A percentile compares a stretch with the other conserved stretches of the same genome.
phyloP scores from a whole-genome alignment of 345 rosid species.

The Euclidium syriacum region DNA sequence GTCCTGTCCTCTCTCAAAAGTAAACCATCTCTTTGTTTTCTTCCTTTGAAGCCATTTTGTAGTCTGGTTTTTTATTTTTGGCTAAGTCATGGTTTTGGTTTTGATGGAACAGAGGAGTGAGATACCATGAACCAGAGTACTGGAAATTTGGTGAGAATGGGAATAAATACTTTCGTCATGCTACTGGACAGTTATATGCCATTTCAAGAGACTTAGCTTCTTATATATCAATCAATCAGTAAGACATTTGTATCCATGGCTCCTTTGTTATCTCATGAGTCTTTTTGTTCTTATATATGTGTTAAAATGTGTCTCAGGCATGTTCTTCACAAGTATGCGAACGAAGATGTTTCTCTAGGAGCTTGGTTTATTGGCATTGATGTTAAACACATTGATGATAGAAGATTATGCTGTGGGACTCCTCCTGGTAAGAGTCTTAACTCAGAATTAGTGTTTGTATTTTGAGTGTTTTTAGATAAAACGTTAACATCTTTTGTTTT shows the following conservation, averaged over 20 bases:
- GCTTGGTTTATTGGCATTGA: conserved; percentile 99
- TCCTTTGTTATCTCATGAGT: not conserved
- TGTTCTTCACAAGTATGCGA: conserved; percentile 91
- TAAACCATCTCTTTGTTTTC: conserved; percentile 27
- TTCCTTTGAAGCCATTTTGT: not conserved
- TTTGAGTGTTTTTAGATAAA: not conserved
- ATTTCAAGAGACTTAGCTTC: conserved; percentile 90
- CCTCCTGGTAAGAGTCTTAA: conserved; percentile 79
- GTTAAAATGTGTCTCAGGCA: conserved; percentile 51
- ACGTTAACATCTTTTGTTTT: conserved; percentile 14
- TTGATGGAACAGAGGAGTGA: conserved; percentile 69
- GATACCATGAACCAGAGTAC: conserved; percentile 94
- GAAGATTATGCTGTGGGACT: conserved; percentile 94
- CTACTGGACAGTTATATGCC: conserved; percentile 93
- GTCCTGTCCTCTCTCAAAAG: conserved; percentile 93
- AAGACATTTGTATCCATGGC: conserved; percentile 26
- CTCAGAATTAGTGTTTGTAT: not conserved
- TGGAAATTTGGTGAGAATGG: conserved; percentile 94
- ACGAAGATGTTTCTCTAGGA: conserved; percentile 95
- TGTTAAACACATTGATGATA: conserved; percentile 82
- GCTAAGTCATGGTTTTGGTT: conserved; percentile 10
- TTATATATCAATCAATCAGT: conserved; percentile 95
- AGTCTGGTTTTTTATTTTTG: not conserved
- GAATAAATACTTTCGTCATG: conserved; percentile 95
- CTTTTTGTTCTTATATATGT: conserved; percentile 8